A percentile compares a stretch with the other conserved stretches of the same genome.
Evolutionary conservation across 176 grass and related monocot species (phyloP).

Genomic region (Lolium rigidum): DNA sequence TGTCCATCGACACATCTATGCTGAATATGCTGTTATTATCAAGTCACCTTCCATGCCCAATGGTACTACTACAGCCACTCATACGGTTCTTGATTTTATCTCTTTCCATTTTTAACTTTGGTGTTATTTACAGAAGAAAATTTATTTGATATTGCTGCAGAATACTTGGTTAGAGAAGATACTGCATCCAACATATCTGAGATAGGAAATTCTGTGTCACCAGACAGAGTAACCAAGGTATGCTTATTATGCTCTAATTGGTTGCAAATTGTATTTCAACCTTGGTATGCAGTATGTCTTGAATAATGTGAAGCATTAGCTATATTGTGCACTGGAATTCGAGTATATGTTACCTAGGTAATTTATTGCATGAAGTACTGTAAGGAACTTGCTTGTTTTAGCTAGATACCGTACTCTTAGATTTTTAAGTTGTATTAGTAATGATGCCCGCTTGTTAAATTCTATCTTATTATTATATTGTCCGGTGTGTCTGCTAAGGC

Average conservation of each 20-base stretch:
- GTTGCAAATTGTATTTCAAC: neutral
- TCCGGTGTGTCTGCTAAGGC: neutral
- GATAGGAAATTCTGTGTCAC: conserved; percentile 55
- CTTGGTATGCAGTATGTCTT: neutral
- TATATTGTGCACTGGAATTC: neutral
- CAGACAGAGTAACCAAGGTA: conserved; percentile 57
- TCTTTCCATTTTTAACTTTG: conserved; percentile 22
- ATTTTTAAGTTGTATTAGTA: neutral
- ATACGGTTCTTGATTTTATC: conserved; percentile 17
- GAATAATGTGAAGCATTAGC: neutral
- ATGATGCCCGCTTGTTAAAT: neutral
- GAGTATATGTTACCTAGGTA: neutral
- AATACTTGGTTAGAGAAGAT: conserved; percentile 53
- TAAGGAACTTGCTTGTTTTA: neutral
- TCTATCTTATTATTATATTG: neutral
- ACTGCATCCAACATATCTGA: conserved; percentile 42
- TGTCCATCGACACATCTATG: conserved; percentile 66
- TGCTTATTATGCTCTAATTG: conserved; percentile 29
- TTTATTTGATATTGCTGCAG: conserved; percentile 46
- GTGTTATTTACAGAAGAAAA: neutral
- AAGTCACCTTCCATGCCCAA: conserved; percentile 54
- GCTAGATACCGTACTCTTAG: neutral
- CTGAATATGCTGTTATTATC: conserved; percentile 74
- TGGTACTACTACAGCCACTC: conserved; percentile 46
- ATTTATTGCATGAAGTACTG: neutral